phyloP scores from a whole-genome alignment of 2,329 filamentous ascomycete species.

The Aspergillus tamarii region DNA sequence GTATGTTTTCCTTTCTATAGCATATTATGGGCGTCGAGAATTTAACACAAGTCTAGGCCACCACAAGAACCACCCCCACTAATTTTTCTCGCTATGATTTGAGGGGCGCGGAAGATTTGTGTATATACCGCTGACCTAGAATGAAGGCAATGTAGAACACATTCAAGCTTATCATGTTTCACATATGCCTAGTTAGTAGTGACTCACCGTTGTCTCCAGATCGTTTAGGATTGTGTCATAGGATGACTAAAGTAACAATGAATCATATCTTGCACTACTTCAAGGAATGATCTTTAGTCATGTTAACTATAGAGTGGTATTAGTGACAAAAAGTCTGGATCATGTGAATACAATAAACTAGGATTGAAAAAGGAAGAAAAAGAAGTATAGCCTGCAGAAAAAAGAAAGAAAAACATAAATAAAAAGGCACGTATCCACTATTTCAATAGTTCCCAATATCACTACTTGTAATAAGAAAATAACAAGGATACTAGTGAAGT shows the following conservation, averaged over 20 bases:
- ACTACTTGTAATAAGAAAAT: background rate
- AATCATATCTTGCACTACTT: background rate
- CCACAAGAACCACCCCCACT: constrained; percentile 99
- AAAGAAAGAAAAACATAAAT: background rate
- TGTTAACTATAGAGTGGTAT: background rate
- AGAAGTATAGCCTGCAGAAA: background rate
- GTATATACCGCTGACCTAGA: constrained; percentile 45
- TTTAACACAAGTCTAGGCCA: constrained; percentile 66
- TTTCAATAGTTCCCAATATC: background rate
- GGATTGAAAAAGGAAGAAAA: background rate
- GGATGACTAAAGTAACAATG: background rate
- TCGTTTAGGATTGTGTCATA: background rate
- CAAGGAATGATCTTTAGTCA: background rate
- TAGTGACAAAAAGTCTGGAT: background rate
- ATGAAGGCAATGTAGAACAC: constrained; percentile 34
- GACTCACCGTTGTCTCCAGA: background rate
- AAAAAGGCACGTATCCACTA: background rate
- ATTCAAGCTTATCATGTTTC: background rate
- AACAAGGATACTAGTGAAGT: background rate
- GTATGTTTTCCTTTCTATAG: constrained; percentile 62
- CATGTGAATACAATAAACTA: background rate
- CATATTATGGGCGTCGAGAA: background rate
- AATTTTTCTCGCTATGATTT: constrained; percentile 46
- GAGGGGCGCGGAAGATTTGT: constrained; percentile 34
- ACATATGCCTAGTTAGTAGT: background rate